A percentile compares a stretch with the other conserved stretches of the same genome.
phyloP scores from a whole-genome alignment of 2,329 filamentous ascomycete genomes.

The Corynespora cassiicola region DNA sequence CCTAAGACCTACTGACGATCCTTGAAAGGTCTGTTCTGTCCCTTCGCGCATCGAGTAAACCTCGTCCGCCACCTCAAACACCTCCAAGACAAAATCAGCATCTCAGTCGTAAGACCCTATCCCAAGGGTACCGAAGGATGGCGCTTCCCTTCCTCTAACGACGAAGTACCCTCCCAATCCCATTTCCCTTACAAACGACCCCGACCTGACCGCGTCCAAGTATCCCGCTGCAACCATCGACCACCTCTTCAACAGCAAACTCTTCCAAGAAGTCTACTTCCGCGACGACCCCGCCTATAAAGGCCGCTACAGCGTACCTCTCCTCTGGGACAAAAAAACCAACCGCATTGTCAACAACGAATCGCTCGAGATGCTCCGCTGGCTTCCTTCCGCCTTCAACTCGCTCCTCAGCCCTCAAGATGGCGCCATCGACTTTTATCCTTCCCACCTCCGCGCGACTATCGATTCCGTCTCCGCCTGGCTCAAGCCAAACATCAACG shows the following conservation, averaged over 20 bases:
- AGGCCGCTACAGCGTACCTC: slow-evolving; percentile 66
- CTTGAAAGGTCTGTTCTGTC: slow-evolving; percentile 70
- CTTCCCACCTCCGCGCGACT: slow-evolving; percentile 50
- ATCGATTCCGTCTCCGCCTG: slow-evolving; percentile 63
- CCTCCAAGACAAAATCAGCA: slow-evolving; percentile 59
- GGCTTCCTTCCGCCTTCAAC: slow-evolving; percentile 65
- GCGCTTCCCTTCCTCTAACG: slow-evolving; percentile 61
- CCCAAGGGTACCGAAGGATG: slow-evolving; percentile 70
- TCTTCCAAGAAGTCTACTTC: slow-evolving; percentile 69
- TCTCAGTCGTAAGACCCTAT: slow-evolving; percentile 69
- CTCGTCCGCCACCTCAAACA: slow-evolving; percentile 65
- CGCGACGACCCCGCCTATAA: slow-evolving; percentile 65
- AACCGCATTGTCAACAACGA: slow-evolving; percentile 67
- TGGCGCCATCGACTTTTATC: slow-evolving; percentile 60
- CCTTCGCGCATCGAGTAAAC: slow-evolving; percentile 68
- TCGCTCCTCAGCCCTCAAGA: slow-evolving; percentile 52
- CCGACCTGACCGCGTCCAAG: too few species aligned
- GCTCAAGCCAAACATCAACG: slow-evolving; percentile 64
- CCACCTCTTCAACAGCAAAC: slow-evolving; percentile 63
- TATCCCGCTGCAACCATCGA: slow-evolving; percentile 68
- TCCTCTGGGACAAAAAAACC: slow-evolving; percentile 67
- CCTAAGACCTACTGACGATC: background rate
- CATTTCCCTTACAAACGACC: too few species aligned
- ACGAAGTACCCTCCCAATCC: too few species aligned
- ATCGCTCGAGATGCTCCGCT: slow-evolving; percentile 63